phyloP scores from a whole-genome alignment of 768 basidiomycete genomes.

The Epithele typhae region DNA sequence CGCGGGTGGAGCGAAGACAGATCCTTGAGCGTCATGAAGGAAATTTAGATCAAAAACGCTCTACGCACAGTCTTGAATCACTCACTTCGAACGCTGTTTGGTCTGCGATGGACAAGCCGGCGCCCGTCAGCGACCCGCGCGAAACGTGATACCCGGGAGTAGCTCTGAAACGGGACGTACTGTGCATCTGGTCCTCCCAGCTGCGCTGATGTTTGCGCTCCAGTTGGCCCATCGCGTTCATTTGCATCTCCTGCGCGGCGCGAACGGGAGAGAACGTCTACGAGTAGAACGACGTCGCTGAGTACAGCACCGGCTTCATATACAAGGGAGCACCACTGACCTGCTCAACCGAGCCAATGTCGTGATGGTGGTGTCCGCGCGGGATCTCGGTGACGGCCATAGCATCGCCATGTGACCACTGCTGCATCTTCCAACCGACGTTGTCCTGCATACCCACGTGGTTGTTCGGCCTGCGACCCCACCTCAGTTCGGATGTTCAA shows the following conservation, averaged over 20 bases:
- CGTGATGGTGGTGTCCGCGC: conserved; percentile 17
- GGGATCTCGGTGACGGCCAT: conserved; percentile 16
- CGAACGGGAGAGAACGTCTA: conserved; percentile 13
- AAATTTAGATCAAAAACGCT: conserved; percentile 5
- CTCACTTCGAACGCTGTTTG: conserved; percentile 24
- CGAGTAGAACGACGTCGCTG: conserved; percentile 5
- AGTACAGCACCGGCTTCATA: background rate
- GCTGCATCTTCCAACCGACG: conserved; percentile 18
- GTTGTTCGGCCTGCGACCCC: conserved; percentile 9
- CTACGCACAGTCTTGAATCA: conserved; percentile 15
- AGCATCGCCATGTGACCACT: conserved; percentile 18
- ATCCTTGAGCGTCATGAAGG: conserved; percentile 18
- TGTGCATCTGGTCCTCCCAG: conserved; percentile 23
- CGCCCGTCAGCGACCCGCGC: background rate
- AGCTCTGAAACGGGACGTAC: conserved; percentile 10
- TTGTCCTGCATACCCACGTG: conserved; percentile 16
- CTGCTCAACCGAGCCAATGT: conserved; percentile 16
- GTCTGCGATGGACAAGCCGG: conserved; percentile 3
- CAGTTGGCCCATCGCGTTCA: conserved; percentile 19
- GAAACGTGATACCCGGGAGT: background rate
- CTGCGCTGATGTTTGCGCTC: conserved; percentile 24
- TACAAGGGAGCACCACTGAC: conserved; percentile 4
- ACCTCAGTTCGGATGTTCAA: conserved; percentile 1
- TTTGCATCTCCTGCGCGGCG: conserved; percentile 18
- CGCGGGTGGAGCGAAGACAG: conserved; percentile 20